phyloP scores from a whole-genome alignment of 768 basidiomycete species.

The Lactifluus subvellereus region DNA sequence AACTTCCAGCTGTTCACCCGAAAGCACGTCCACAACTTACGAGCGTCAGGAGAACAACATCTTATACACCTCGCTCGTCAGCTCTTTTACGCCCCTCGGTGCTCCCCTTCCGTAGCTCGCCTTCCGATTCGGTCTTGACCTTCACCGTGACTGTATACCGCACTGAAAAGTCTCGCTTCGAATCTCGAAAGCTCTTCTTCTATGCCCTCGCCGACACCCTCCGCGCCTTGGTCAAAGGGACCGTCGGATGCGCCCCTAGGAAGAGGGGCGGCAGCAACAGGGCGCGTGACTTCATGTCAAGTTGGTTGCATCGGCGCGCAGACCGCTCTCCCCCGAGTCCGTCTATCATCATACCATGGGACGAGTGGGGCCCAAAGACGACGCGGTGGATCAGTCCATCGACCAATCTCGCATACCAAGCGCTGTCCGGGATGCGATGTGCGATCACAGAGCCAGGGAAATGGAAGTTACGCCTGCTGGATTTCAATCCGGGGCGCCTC shows the following conservation, averaged over 20 bases:
- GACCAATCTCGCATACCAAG: background rate
- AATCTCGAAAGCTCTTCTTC: background rate
- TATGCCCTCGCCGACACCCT: background rate
- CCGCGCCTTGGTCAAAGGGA: background rate
- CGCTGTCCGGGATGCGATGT: slow-evolving; percentile 6
- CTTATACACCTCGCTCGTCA: background rate
- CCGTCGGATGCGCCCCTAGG: background rate
- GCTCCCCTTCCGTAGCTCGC: slow-evolving; percentile 8
- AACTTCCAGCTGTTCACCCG: slow-evolving; percentile 5
- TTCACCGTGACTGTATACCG: slow-evolving; percentile 1
- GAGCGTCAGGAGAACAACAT: background rate
- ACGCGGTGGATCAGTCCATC: slow-evolving; percentile 7
- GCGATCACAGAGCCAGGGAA: background rate
- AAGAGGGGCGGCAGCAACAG: background rate
- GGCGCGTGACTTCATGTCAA: background rate
- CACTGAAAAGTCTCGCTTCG: background rate
- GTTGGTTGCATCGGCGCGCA: background rate
- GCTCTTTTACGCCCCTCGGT: background rate
- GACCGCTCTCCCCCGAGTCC: background rate
- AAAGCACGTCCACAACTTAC: background rate
- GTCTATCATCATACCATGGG: slow-evolving; percentile 2
- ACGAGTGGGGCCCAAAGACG: slow-evolving; percentile 8
- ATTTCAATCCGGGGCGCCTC: slow-evolving; percentile 13
- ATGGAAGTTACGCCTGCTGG: slow-evolving; percentile 3
- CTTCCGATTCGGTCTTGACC: slow-evolving; percentile 5